Evolutionary conservation across 192 early-diverging fungal species (phyloP), one percentile per base, ranked within the genome.

Genomic region (Gaertneriomyces sp.): DNA sequence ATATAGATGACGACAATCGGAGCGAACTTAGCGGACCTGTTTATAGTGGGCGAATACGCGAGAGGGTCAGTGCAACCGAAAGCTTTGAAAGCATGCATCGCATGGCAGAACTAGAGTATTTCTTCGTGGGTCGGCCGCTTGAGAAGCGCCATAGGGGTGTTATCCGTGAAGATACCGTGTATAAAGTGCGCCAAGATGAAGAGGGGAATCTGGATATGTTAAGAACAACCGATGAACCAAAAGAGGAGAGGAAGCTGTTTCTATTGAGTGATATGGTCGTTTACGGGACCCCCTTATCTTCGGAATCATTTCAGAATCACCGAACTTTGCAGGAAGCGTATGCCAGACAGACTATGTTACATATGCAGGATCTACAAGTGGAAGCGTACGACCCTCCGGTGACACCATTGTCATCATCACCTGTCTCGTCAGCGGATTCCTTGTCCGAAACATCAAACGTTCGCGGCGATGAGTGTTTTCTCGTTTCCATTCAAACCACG

Each of bases 31-130:
- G 25, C 25, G 25, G 25, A 1, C 25, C 25, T 33, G 25, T 33
- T 33, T 33, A 2, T 33, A 33, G 25, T 33, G 25, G 25, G 25
- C 25, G 25, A 2, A 33, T 33, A 33, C 25, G 25, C 25, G 25
- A 33, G 25, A 33, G 25, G 25, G 25, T 33, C 25, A 33, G 25
- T 33, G 25, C 25, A 33, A 33, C 25, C 25, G 25, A 33, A 33
- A 33, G 25, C 25, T 66, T 66, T 66, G 64, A 66, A 33, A 58
- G 57, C 42, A 66, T 66, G 55, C 64, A 66, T 25, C 17, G 12
- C 6, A 42, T 66, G 12, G 64, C 64, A 52, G 64, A 66, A 52
- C 5, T 58, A 3, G 64, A 66, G 40, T 66, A 57, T 47, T 66
- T 66, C 54, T 66, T 66, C 45, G 44, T 66, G 7, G 64, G 64